Conservation (phyloP, 2,329 filamentous ascomycete species). For the Colletotrichum destructivum region DNA sequence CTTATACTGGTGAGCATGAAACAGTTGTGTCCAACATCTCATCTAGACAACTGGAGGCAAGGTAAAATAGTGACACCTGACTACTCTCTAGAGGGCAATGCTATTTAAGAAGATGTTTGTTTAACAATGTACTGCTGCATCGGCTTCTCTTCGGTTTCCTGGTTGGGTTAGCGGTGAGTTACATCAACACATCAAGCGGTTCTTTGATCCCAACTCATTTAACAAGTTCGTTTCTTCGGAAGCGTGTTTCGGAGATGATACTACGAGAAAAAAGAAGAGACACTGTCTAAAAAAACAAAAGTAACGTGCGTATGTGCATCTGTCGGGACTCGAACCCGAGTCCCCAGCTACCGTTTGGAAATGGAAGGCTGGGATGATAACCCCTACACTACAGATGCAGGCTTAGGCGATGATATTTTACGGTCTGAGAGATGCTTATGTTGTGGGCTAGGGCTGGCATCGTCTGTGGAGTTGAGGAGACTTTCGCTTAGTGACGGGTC, state of each 20-base stretch:
- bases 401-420: rapidly evolving
- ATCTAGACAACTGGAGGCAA: too few relatives aligned
- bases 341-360: conserved; percentile 24
- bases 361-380: conserved; percentile 42
- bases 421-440: neutral
- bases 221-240: too few relatives aligned
- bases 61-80: too few relatives aligned
- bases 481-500: conserved; percentile 13
- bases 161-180: too few relatives aligned
- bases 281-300: conserved; percentile 5
- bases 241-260: neutral
- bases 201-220: too few relatives aligned
- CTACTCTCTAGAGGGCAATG: too few relatives aligned
- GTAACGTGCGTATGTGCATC: conserved; percentile 4
- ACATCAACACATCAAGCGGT: too few relatives aligned
- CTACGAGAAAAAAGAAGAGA: neutral
- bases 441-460: conserved; percentile 10
- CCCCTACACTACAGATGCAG: conserved; percentile 38
- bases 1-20: too few relatives aligned
- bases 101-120: too few relatives aligned
- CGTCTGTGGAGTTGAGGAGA: conserved; percentile 2
- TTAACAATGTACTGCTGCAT: too few relatives aligned
- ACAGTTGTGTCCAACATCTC: too few relatives aligned
- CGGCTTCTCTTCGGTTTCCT: too few relatives aligned
- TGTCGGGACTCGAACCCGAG: conserved; percentile 35